Base-by-base conservation (phyloP, 2,329 filamentous ascomycete species). In the Monosporascus ibericus region DNA sequence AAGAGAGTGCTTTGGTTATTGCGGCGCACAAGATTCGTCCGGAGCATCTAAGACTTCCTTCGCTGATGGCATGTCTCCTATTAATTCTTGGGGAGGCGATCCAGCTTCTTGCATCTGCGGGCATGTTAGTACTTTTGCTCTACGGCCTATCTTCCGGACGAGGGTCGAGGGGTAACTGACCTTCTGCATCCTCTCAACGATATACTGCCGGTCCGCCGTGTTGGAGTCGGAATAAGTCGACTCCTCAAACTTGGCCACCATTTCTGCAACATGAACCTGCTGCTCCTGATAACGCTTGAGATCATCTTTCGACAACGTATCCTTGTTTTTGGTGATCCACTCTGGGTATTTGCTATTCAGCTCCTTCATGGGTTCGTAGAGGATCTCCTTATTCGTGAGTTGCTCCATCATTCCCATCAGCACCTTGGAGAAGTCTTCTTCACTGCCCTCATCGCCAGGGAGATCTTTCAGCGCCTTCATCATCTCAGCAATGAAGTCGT, bases 331-430 rank as follows among this genome's bases (percentile, higher is more conserved):
- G 63, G 81, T 80, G 68, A 99, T 78, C 92, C 94, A 99, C 2
- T 73, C 84, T 0, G 92, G 92, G 66, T 94, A 99, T 71, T 96
- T 97, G 50, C 90, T 87, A 68, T 95, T 76, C 47, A 99, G 76
- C 72, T 99, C 94, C 75, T 96, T 96, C 91, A 99, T 96, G 2
- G 94, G 94, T 73, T 99, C 92, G 68, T 97, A 97, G 48, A 99
- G 73, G 57, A 99, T 96, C 61, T 97, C 94, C 75, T 96, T 97
- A 71, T 95, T 96, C 3, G 94, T 97, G 57, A 99, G 79, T 70
- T 99, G 92, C 73, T 97, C 90, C 92, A 99, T 97, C 90, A 97
- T 96, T 50, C 88, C 89, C 79, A 95, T 84, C 54, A 99, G 81
- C 84, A 97, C 90, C 73, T 95, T 92, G 52, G 90, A 91, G 63